Conservation (phyloP, 108 stramenopile genomes). For the Nannochloropsis oceanica region DNA sequence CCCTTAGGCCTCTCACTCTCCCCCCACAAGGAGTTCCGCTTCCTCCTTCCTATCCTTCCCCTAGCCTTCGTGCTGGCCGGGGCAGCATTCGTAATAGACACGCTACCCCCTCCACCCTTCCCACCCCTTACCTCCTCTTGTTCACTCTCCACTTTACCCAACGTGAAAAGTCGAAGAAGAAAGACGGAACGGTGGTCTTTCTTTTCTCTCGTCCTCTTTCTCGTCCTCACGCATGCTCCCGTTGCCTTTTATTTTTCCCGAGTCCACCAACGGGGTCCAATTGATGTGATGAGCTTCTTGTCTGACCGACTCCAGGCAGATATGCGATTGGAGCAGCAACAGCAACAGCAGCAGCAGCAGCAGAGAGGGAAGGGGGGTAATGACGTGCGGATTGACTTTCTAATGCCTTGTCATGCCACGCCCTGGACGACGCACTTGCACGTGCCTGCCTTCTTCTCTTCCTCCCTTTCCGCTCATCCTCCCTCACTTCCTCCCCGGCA, state of each 20-base stretch:
- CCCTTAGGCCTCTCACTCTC: constrained; percentile 53
- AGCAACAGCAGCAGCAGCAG: background rate
- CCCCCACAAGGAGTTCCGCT: constrained; percentile 86
- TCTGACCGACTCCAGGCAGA: background rate
- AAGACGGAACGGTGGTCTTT: background rate
- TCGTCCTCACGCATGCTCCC: background rate
- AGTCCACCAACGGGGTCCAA: background rate
- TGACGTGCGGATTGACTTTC: background rate
- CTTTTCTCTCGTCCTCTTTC: background rate
- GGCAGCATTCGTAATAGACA: background rate
- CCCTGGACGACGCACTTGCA: background rate
- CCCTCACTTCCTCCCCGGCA: background rate
- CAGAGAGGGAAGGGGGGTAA: background rate
- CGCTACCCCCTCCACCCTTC: background rate
- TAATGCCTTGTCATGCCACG: background rate
- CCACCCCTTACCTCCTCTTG: background rate
- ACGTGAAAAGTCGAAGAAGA: background rate
- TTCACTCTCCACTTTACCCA: background rate
- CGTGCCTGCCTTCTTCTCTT: background rate
- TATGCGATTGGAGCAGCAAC: background rate
- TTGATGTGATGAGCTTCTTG: background rate
- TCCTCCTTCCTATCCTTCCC: constrained; percentile 73
- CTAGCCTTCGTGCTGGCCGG: constrained; percentile 56
- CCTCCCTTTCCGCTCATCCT: background rate
- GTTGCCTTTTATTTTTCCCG: background rate